Evolutionary conservation across 148 eudicot genomes (phyloP).

Genomic region (Rhododendron williamsianum): DNA sequence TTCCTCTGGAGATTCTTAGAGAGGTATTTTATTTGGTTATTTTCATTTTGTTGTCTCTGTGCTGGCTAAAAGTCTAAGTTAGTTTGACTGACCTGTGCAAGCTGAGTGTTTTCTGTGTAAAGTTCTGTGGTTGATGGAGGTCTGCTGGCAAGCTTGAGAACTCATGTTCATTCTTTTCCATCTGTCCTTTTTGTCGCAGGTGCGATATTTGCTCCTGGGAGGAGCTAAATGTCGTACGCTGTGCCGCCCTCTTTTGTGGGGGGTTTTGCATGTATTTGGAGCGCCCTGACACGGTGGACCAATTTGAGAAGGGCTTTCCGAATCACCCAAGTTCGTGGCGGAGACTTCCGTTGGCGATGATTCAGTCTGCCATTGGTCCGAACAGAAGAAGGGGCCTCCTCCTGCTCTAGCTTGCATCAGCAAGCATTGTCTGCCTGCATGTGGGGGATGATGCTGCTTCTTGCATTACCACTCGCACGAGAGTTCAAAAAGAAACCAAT

Average conservation of each 20-base stretch:
- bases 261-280: constrained; percentile 60
- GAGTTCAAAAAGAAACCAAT: constrained; percentile 12
- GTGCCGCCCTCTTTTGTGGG: constrained; percentile 70
- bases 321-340: constrained; percentile 59
- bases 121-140: constrained; percentile 48
- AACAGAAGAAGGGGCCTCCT: constrained; percentile 46
- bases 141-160: constrained; percentile 38
- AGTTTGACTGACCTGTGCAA: constrained; percentile 28
- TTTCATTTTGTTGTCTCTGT: constrained; percentile 5
- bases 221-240: constrained; percentile 99
- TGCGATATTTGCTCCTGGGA: constrained; percentile 99
- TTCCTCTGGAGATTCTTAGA: constrained; percentile 66
- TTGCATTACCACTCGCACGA: constrained; percentile 40
- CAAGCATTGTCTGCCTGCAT: constrained; percentile 53
- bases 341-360: constrained; percentile 64
- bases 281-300: constrained; percentile 67
- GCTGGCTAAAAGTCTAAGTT: constrained; percentile 15
- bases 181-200: constrained; percentile 77
- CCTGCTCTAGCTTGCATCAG: constrained; percentile 69
- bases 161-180: constrained; percentile 45
- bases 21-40: constrained; percentile 48
- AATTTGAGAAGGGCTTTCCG: constrained; percentile 68
- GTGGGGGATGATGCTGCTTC: constrained; percentile 73
- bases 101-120: constrained; percentile 23
- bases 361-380: constrained; percentile 86